Evolutionary conservation across 2,329 filamentous ascomycete genomes (phyloP), one percentile per base, ranked within the genome.

Genomic region (Ceratocystis alfenasii): DNA sequence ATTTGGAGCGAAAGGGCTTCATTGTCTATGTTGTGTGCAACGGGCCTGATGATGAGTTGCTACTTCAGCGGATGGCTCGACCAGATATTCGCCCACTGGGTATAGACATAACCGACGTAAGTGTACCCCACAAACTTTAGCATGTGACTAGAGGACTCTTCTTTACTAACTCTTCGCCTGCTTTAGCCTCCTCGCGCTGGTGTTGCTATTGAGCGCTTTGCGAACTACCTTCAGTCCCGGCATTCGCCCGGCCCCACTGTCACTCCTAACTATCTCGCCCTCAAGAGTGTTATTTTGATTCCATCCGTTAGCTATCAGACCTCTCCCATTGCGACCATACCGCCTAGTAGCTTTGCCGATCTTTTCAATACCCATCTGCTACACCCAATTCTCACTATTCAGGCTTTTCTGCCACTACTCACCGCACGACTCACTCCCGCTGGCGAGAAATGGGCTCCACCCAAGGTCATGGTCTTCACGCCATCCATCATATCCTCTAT

Each of bases 351-450:
- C 71, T 94, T 95, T 78, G 89, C 90, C 69, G 90, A 96, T 73
- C 87, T 91, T 44, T 85, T 97, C 74, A 96, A 96, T 75, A 93
- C 90, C 17, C 92, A 95, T 72, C 83, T 99, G 12, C 82, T 97
- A 65, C 88, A 91, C 66, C 93, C 93, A 1, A 90, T 97, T 70
- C 83, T 95, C 64, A 91, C 89, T 4, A 87, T 92, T 48, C 92
- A 96, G 76, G 83, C 89, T 64, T 94, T 97, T 77, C 80, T 97
- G n/a, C 88, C 88, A 0, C 83, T 92, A 36, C 80, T 92, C 64
- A 88, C 83, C 2, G 79, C 80, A 10, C 80, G 84, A 64, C 81
- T 87, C 64, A 79, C 76, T 73, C 81, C 78, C 62, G 79, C 78
- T 63, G 76, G 76, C 64, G 77, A 80, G 69, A 75, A 82, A 77